Evolutionary conservation across 768 basidiomycete species (phyloP).

Genomic region (Rhodotorula graminis): DNA sequence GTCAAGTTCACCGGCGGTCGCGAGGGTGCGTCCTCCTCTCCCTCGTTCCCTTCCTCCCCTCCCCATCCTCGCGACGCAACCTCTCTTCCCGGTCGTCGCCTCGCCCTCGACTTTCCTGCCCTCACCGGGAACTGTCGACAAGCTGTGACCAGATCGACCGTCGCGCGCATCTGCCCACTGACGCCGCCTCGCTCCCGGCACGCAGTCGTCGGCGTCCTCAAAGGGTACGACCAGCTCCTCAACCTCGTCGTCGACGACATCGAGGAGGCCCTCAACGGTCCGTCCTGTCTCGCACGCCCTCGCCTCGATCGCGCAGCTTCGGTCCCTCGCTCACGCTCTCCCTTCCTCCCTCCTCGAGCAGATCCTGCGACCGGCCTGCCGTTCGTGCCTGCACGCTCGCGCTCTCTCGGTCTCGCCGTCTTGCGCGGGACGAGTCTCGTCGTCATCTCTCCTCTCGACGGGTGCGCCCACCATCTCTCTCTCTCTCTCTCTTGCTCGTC

Average conservation of each 20-base stretch:
- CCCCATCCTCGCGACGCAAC: too few species aligned
- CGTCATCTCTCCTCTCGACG: constrained; percentile 87
- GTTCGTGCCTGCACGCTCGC: constrained; percentile 40
- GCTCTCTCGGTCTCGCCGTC: constrained; percentile 71
- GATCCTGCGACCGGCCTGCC: constrained; percentile 58
- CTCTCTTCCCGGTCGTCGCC: too few species aligned
- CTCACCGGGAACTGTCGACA: too few species aligned
- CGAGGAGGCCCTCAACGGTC: constrained; percentile 71
- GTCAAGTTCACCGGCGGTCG: constrained; percentile 98
- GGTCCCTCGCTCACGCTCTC: constrained; percentile 11
- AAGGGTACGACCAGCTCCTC: constrained; percentile 92
- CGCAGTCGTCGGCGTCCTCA: constrained; percentile 61
- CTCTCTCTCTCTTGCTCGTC: too few species aligned
- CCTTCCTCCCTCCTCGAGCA: constrained; percentile 48
- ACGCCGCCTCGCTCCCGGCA: constrained; percentile 56
- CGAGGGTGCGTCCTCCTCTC: constrained; percentile 50
- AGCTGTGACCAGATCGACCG: too few species aligned
- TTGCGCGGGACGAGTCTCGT: constrained; percentile 92
- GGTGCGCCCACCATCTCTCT: constrained; percentile 48
- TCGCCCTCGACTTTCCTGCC: too few species aligned
- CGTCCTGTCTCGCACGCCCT: constrained; percentile 22
- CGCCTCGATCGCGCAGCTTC: too few species aligned
- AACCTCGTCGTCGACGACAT: constrained; percentile 97
- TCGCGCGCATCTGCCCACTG: too few species aligned
- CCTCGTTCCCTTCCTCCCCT: not conserved